Base-by-base conservation (phyloP, 2,329 filamentous ascomycete species). In the Chaetomium sp. region DNA sequence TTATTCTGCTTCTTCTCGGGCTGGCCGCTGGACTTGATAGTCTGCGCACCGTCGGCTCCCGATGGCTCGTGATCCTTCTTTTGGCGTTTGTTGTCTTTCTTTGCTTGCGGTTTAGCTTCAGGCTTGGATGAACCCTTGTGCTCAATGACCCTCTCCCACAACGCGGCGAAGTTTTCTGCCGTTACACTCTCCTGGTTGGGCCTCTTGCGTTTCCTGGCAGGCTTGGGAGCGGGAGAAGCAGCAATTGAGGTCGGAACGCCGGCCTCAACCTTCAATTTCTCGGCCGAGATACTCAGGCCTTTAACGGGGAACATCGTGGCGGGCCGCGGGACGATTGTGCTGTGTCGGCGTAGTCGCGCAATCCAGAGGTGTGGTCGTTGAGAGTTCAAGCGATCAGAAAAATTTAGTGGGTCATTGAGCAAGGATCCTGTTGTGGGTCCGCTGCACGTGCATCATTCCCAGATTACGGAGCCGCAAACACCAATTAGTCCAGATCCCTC, bases 291-390 rank as follows among this genome's bases (percentile, higher is more conserved):
- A 41, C 89, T 89, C 91, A 92, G 96, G 64, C 94, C 94, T 66
- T 89, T 88, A 35, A 97, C 91, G 8, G 91, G 86, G 71, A 97
- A 97, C 92, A 97, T 92, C 32, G 55, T 65, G 50, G 9, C 46
- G 1, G 10, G 12, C 7, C 33, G 36, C 34, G 34, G 42, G 32
- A 2, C 6, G 40, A 14, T 48, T 33, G 14, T 40, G 41, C 14
- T 35, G n/a, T 44, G 43, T 51, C 49, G 55, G 38, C 11, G 43
- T 36, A 40, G 50, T 53, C n/a, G 19, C 19, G 35, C 40, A 43
- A n/a, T 32, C 5, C 12, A 41, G 27, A 34, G 35, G 8, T n/a
- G 47, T 33, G 48, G 27, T 11, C 8, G 37, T 27, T 41, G 14
- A 6, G 27, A 41, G 27, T 38, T n/a, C 34, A 37, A 33, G 11